Evolutionary conservation across 2,329 filamentous ascomycete species (phyloP).

Genomic region (Talaromyces sp.): DNA sequence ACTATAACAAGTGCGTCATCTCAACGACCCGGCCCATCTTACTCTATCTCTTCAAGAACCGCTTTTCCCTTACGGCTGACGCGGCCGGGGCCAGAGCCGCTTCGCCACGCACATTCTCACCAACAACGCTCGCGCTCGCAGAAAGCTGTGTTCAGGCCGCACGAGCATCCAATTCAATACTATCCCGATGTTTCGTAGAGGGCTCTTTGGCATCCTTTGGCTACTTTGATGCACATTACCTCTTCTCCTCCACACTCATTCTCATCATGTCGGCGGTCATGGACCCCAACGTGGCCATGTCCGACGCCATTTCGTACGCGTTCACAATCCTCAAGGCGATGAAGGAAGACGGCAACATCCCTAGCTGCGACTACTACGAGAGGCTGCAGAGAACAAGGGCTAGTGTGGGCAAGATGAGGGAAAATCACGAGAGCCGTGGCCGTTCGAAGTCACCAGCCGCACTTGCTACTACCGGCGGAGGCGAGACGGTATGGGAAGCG

Average conservation of each 20-base stretch:
- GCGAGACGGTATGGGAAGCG: slow-evolving; percentile 3
- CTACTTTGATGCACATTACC: no score
- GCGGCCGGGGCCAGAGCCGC: slow-evolving; percentile 8
- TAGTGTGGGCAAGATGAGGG: slow-evolving; percentile 14
- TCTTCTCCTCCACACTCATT: slow-evolving; percentile 2
- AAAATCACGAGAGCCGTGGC: slow-evolving; percentile 1
- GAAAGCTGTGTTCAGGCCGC: no score
- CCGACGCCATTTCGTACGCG: slow-evolving; percentile 15
- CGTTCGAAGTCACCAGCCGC: no score
- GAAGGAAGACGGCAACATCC: slow-evolving; percentile 19
- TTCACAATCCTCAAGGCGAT: slow-evolving; percentile 17
- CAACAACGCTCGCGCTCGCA: no score
- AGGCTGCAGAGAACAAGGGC: slow-evolving; percentile 13
- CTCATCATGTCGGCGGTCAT: slow-evolving; percentile 17
- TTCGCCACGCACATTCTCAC: no score
- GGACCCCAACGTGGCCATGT: slow-evolving; percentile 13
- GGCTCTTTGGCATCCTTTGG: no score
- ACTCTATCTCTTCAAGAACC: slow-evolving; percentile 23
- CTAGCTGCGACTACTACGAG: slow-evolving; percentile 18
- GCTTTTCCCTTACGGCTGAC: slow-evolving; percentile 10
- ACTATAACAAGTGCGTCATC: slow-evolving; percentile 8
- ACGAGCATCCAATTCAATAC: no score
- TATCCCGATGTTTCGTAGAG: no score
- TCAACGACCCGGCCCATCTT: slow-evolving; percentile 23
- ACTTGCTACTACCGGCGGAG: neutral